Base-by-base conservation (phyloP, 2,329 filamentous ascomycete species). In the Nannizziopsis arthrosporioides region DNA sequence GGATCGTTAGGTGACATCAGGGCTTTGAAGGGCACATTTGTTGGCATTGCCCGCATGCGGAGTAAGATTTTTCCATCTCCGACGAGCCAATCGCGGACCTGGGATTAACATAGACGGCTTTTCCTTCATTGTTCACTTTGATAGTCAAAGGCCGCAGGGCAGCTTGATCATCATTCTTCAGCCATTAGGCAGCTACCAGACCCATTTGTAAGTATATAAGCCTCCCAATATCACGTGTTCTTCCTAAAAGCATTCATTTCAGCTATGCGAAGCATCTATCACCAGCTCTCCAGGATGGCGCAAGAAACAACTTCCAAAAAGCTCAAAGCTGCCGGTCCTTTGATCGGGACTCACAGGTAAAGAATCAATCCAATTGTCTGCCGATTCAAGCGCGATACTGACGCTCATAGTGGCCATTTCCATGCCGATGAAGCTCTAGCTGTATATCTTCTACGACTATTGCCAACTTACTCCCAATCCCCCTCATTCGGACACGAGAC, bases 341-440 rank as follows among this genome's bases (percentile, higher is more conserved):
- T 80, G 57, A 93, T 95, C 64, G 92, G 89, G 62, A 98, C 92
- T 27, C 92, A 98, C 77, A 95, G 84, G 74, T 75, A 66, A 19
- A 31, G 22, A 36, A 27, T 32, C n/a, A n/a, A 15, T 12, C 12
- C 18, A 40, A 12, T 38, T 36, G 12, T 11, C 15, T 10, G 19
- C 1, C 14, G 14, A 14, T 38, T 14, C 22, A 9, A 8, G 14
- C 14, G 12, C n/a, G 22, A 22, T 44, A 36, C 44, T 54, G 53
- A 51, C 42, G 19, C 22, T 9, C 34, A 19, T 53, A 78, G 75
- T 71, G 92, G 92, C 57, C 88, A 95, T 74, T 98, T 98, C 77
- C 92, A 98, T 73, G 92, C 92, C 65, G 92, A 98, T 68, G 92
- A 98, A 73, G 90, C 92, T 52, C 80, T 98, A 38, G 92, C 92